Evolutionary conservation across 2,329 filamentous ascomycete genomes (phyloP).

Genomic region (Hypoxylon sp.): DNA sequence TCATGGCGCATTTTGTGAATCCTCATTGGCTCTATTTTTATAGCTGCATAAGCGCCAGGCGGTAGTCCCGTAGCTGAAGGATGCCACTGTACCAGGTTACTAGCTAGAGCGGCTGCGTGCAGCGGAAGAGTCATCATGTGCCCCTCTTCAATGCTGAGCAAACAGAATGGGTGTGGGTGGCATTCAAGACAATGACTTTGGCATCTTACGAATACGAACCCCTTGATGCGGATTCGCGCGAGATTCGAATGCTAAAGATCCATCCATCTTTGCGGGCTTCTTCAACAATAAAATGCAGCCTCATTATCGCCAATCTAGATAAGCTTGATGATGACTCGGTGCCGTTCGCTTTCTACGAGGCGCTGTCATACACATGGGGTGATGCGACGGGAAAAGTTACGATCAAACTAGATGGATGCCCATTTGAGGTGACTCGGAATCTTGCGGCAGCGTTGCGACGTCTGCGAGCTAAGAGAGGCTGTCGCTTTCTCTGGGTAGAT

Average conservation of each 20-base stretch:
- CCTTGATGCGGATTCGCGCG: slow-evolving; percentile 11
- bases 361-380: slow-evolving; percentile 25
- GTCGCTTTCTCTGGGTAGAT: slow-evolving; percentile 15
- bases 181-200: neutral
- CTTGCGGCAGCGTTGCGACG: slow-evolving; percentile 14
- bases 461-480: slow-evolving; percentile 8
- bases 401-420: slow-evolving; percentile 17
- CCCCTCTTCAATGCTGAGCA: neutral
- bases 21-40: neutral
- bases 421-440: slow-evolving; percentile 19
- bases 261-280: slow-evolving; percentile 12
- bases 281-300: slow-evolving; percentile 22
- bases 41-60: slow-evolving; percentile 2
- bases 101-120: neutral
- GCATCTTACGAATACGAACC: slow-evolving; percentile 11
- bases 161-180: neutral
- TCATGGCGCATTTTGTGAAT: neutral
- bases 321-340: slow-evolving; percentile 8
- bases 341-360: slow-evolving; percentile 16
- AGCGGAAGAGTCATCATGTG: neutral
- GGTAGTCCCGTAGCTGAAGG: neutral
- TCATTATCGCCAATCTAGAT: slow-evolving; percentile 9
- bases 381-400: slow-evolving; percentile 15
- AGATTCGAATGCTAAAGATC: slow-evolving; percentile 23
- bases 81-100: neutral